A percentile compares a stretch with the other conserved stretches of the same genome.
These are phyloP conservation scores for Capsicum chinense DNA, from an alignment of 257 asterid species.

Conservation along the genomic window DNA sequence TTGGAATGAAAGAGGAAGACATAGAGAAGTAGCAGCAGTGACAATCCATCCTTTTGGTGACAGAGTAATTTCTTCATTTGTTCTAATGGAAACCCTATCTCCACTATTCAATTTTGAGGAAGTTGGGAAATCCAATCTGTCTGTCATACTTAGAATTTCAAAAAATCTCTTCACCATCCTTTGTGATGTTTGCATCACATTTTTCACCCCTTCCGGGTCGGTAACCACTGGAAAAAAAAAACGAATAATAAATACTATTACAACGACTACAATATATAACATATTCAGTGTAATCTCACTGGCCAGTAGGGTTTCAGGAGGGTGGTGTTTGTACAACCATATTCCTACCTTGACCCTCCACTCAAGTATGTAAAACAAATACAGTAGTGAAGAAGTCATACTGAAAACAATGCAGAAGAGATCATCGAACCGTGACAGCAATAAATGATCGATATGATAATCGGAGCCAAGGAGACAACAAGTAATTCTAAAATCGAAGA, in stretches of 20 bases:
- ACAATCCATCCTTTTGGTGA: constrained; percentile 49
- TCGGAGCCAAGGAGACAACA: neutral
- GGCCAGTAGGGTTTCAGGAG: neutral
- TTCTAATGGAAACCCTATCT: constrained; percentile 51
- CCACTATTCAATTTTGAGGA: constrained; percentile 45
- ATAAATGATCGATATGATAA: neutral
- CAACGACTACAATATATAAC: neutral
- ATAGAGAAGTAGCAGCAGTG: constrained; percentile 60
- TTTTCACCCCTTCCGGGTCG: constrained; percentile 51
- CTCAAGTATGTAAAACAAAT: neutral
- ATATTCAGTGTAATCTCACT: neutral
- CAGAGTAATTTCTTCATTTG: constrained; percentile 42
- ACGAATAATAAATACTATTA: neutral
- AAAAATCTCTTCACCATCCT: constrained; percentile 66
- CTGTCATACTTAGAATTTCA: constrained; percentile 54
- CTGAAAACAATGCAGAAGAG: too few relatives aligned
- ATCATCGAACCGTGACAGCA: too few relatives aligned
- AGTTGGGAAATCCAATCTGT: constrained; percentile 47
- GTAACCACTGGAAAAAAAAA: constrained; percentile 45
- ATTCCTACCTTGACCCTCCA: neutral
- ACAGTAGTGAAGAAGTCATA: too few relatives aligned
- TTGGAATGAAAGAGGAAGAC: constrained; percentile 59
- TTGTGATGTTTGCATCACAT: constrained; percentile 60
- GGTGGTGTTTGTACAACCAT: neutral
- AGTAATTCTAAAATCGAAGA: neutral